Evolutionary conservation across 225 moss, liverwort and hornwort genomes (phyloP), one percentile per base, ranked within the genome.

Genomic region (Rhytidiadelphus loreus): DNA sequence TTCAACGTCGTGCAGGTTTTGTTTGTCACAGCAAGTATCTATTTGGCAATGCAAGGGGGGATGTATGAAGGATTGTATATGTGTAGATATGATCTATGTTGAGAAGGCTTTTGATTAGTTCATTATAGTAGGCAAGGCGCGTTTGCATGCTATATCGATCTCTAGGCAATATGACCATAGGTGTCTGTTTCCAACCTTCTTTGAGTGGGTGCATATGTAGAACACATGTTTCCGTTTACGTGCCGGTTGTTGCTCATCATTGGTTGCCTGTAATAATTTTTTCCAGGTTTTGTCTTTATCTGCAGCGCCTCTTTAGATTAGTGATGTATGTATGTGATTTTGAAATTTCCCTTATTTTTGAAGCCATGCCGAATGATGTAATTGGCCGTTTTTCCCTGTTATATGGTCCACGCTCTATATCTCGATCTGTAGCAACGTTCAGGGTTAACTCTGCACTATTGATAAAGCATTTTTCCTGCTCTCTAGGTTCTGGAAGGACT

Each of bases 401-500:
- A 25, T 53, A 53, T 60, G 70, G 41, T 78, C 53, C 43, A 37
- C 52, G 55, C 63, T 80, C 76, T 46, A 58, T 43, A 22, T 48
- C 61, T 85, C 77, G 63, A 53, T 80, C 12, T 37, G 46, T 82
- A 69, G 55, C 69, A 75, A 32, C 58, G 13, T n/a, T 75, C 39
- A 75, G 62, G 81, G 61, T 88, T 74, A 59, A 44, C 48, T 88
- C 39, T 83, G 76, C 25, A 41, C 12, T 55, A 46, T n/a, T 57
- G 77, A 68, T 52, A 62, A 28, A 77, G 62, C 43, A 71, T 85
- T 92, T 50, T 82, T 56, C 85, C 56, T 86, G 69, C 81, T 88
- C 63, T 82, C n/a, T 82, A 98, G 98, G 97, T 98, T 58, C 81
- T 98, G 93, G 97, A 97, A 94, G 97, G 98, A 89, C 93, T 98